These are phyloP conservation scores for Colletotrichum sp. DNA, from an alignment of 2,329 filamentous ascomycete species.

Conservation along the genomic window DNA sequence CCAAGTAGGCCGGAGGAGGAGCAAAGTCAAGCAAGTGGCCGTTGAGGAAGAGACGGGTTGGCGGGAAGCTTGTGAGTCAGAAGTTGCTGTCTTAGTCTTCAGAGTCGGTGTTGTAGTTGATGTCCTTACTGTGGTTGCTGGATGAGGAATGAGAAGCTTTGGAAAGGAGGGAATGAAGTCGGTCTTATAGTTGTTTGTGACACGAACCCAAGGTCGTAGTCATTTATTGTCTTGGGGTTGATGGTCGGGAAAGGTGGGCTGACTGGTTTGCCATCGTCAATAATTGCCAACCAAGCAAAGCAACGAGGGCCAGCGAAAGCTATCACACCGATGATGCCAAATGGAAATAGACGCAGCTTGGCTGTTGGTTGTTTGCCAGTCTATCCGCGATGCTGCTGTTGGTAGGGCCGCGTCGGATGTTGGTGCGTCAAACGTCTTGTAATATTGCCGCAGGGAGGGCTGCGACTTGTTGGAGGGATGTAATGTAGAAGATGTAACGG, in stretches of 20 bases:
- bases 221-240: slow-evolving; percentile 21
- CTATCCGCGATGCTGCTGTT: slow-evolving; percentile 11
- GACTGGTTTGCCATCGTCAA: slow-evolving; percentile 25
- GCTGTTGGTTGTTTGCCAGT: slow-evolving; percentile 23
- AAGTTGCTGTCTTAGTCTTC: background rate
- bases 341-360: slow-evolving; percentile 15
- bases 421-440: slow-evolving; percentile 16
- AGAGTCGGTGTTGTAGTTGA: background rate
- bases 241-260: slow-evolving; percentile 18
- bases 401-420: slow-evolving; percentile 8
- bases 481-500: slow-evolving; percentile 8
- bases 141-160: slow-evolving; percentile 1
- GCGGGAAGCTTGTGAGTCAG: background rate
- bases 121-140: background rate
- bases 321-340: slow-evolving; percentile 23
- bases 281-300: slow-evolving; percentile 13
- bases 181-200: slow-evolving; percentile 23
- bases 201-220: slow-evolving; percentile 12
- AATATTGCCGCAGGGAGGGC: slow-evolving; percentile 18
- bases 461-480: slow-evolving; percentile 21
- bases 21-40: background rate
- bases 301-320: slow-evolving; percentile 3
- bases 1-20: background rate
- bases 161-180: slow-evolving; percentile 1
- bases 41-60: background rate